phyloP scores from a whole-genome alignment of 306 rosid genomes.

The Trifolium repens region DNA sequence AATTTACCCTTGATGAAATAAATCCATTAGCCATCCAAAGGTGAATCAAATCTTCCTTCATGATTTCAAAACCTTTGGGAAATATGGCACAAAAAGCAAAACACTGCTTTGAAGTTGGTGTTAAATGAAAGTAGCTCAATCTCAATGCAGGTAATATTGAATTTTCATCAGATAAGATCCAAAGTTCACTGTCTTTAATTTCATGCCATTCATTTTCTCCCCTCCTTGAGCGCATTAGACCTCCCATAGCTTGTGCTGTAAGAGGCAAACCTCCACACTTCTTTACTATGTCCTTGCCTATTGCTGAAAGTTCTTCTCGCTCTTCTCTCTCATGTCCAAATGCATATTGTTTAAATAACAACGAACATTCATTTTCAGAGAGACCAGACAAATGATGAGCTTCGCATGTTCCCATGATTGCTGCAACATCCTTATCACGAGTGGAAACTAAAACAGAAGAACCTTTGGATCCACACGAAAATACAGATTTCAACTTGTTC shows the following conservation, averaged over 20 bases:
- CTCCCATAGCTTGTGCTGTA: not conserved
- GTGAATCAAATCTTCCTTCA: not conserved
- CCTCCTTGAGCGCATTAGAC: not conserved
- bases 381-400: not conserved
- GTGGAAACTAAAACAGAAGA: not conserved
- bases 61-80: conserved; percentile 1
- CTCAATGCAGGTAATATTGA: not conserved
- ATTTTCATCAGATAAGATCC: not conserved
- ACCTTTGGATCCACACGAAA: not conserved
- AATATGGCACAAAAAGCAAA: conserved; percentile 17
- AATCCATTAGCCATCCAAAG: conserved; percentile 3
- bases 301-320: too few species aligned
- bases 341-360: not conserved
- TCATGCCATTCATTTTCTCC: not conserved
- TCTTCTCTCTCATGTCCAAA: too few species aligned
- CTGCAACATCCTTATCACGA: not conserved
- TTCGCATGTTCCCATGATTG: not conserved
- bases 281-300: too few species aligned
- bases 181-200: not conserved
- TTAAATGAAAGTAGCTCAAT: conserved; percentile 4
- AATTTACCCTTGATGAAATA: not conserved
- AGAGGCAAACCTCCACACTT: too few species aligned
- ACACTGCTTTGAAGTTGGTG: not conserved
- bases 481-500: not conserved
- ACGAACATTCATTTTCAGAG: not conserved